Percentiles rank a stretch among this genome's conserved stretches.
Conservation (phyloP, 73 alveolate genomes). For the Tetrahymena malaccensis region DNA sequence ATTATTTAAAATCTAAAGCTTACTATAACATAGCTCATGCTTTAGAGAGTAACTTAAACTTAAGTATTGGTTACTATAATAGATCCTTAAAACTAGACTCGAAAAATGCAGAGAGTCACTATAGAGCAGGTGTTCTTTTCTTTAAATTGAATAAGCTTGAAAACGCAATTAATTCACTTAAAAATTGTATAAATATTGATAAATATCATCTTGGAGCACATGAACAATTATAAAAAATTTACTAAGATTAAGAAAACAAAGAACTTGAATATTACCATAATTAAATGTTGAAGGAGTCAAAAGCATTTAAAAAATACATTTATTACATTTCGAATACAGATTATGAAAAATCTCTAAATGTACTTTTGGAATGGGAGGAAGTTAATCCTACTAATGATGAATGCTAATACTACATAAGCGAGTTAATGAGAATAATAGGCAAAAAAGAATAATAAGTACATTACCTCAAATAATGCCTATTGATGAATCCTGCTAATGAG, state of each 20-base stretch:
- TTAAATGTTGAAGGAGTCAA: not conserved
- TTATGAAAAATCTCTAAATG: not conserved
- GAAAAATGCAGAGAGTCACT: not conserved
- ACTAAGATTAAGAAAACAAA: not conserved
- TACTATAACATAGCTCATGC: not conserved
- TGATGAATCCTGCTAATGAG: not conserved
- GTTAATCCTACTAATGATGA: not conserved
- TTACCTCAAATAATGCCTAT: not conserved
- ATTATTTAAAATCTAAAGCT: not conserved
- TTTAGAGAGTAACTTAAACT: not conserved
- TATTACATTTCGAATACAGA: not conserved
- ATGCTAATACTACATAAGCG: not conserved
- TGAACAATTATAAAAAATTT: not conserved
- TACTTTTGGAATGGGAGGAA: not conserved
- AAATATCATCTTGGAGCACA: not conserved
- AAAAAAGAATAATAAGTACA: not conserved
- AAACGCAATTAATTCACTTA: not conserved
- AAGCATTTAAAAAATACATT: not conserved
- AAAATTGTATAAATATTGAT: not conserved
- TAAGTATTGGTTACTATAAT: not conserved
- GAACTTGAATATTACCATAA: not conserved
- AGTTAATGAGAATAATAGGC: not conserved
- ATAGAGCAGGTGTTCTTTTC: not conserved
- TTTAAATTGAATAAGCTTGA: not conserved
- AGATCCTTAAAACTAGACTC: not conserved